Base-by-base conservation (phyloP, 768 basidiomycete species). In the Suillus tomentosus region DNA sequence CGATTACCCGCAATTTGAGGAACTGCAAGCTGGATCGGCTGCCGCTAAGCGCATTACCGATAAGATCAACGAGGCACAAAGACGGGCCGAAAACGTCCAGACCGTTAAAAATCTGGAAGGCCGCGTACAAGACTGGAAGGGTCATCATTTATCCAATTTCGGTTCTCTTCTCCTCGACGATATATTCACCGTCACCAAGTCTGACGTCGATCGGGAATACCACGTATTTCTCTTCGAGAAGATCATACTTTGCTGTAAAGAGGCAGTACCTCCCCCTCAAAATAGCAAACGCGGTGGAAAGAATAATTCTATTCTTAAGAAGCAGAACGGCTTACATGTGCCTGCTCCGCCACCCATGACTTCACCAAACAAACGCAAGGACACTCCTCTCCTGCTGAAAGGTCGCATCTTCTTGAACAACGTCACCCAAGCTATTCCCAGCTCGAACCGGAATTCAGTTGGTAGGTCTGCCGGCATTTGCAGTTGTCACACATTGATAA, bases 221-320 rank as follows among this genome's bases (percentile, higher is more conserved):
- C 95, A 96, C 69, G 96, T 99, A 64, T 99, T 98, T 84, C 82
- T 99, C 42, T 99, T 99, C 69, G 96, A 99, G 80, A 95, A 95
- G 80, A 99, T 99, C 77, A 95, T 99, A 68, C 85, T 99, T 24
- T 99, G 97, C 78, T 99, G 97, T 83, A 99, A 99, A 76, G 97
- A 99, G 75, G 90, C 91, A 7, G 73, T 82, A 17, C 81, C 82
- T 6, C 82, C 83, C 7, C 81, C 84, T 13, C 80, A 82, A 42
- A 87, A 84, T 66, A 82, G 84, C 47, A 87, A 85, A 76, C 92
- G 94, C 77, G 80, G 80, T 45, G 82, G 84, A 69, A 98, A 98
- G 82, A 95, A 84, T 72, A 92, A 92, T 63, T 93, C 93, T 8
- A 86, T 98, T 58, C 76, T 97, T 65, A 94, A 96, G 83, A 96